Conservation (phyloP, 371 early-diverging fungal genomes). For the Umbelopsis sp. region DNA sequence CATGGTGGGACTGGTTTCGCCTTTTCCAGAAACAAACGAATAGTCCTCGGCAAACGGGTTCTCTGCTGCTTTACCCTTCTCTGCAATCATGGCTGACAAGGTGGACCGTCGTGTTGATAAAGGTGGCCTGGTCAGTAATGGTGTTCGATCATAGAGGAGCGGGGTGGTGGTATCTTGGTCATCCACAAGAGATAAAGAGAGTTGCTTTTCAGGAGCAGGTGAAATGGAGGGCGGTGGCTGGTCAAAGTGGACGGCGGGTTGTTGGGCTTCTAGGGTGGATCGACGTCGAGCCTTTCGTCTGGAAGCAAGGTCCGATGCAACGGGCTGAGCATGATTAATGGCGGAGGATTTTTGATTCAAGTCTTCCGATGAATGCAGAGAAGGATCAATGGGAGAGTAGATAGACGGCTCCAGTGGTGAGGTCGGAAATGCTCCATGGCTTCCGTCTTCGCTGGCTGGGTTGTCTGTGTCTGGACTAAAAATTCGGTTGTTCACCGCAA, state of each 20-base stretch:
- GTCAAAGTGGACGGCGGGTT: background rate
- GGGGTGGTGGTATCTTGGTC: background rate
- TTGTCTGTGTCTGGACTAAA: conserved; percentile 5
- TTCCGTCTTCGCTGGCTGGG: background rate
- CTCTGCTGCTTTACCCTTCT: conserved; percentile 59
- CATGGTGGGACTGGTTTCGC: conserved; percentile 61
- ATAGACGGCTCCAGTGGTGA: background rate
- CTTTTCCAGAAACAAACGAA: conserved; percentile 62
- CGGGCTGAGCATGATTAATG: background rate
- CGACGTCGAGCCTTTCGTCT: conserved; percentile 2
- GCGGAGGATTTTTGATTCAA: background rate
- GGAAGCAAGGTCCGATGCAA: background rate
- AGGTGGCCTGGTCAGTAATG: background rate
- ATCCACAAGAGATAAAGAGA: background rate
- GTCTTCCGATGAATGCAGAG: conserved; percentile 5
- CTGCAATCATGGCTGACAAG: conserved; percentile 65
- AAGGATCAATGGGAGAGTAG: conserved; percentile 9
- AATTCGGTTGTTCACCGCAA: background rate
- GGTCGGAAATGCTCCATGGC: background rate
- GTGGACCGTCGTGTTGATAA: conserved; percentile 41
- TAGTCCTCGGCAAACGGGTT: conserved; percentile 81
- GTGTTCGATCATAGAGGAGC: background rate
- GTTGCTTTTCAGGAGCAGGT: background rate
- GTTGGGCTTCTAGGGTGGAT: background rate
- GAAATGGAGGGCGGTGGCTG: background rate